These are phyloP conservation scores for Gonapodya prolifera DNA, from an alignment of 192 early-diverging fungal genomes.

Conservation along the genomic window DNA sequence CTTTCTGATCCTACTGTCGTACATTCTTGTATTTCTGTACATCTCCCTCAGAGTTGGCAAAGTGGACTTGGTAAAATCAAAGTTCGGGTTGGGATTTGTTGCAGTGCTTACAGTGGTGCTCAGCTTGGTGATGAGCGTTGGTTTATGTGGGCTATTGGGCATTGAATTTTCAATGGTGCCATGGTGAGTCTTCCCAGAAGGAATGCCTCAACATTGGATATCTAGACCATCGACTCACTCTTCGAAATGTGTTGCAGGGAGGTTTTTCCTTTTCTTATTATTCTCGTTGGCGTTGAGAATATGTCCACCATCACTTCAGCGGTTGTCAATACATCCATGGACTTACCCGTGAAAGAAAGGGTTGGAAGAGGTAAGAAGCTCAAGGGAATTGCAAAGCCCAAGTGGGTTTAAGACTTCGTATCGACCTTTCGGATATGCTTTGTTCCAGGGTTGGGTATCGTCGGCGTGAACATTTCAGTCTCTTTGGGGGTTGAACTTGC, in stretches of 20 bases:
- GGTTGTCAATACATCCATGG: slow-evolving; percentile 51
- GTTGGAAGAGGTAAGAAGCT: slow-evolving; percentile 37
- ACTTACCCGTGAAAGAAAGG: slow-evolving; percentile 58
- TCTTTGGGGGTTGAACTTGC: slow-evolving; percentile 40
- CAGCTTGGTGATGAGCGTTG: slow-evolving; percentile 47
- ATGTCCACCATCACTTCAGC: slow-evolving; percentile 59
- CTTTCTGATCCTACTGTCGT: slow-evolving; percentile 35
- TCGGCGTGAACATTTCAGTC: slow-evolving; percentile 51
- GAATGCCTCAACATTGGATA: not conserved
- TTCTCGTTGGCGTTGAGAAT: slow-evolving; percentile 65
- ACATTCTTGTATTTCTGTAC: slow-evolving; percentile 51
- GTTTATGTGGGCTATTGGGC: slow-evolving; percentile 47
- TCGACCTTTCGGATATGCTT: not conserved
- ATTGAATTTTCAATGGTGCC: slow-evolving; percentile 41
- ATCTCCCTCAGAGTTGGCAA: slow-evolving; percentile 51
- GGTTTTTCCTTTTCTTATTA: slow-evolving; percentile 54
- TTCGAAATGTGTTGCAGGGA: slow-evolving; percentile 28
- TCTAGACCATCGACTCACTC: not conserved
- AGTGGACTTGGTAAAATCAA: slow-evolving; percentile 64
- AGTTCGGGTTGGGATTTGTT: slow-evolving; percentile 53
- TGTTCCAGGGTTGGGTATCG: slow-evolving; percentile 39
- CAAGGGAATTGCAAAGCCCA: too few species aligned
- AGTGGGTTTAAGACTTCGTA: too few species aligned
- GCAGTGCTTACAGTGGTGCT: slow-evolving; percentile 52
- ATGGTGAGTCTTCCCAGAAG: slow-evolving; percentile 42